Evolutionary conservation across 2,329 filamentous ascomycete species (phyloP).

Genomic region (Alternaria sp.): DNA sequence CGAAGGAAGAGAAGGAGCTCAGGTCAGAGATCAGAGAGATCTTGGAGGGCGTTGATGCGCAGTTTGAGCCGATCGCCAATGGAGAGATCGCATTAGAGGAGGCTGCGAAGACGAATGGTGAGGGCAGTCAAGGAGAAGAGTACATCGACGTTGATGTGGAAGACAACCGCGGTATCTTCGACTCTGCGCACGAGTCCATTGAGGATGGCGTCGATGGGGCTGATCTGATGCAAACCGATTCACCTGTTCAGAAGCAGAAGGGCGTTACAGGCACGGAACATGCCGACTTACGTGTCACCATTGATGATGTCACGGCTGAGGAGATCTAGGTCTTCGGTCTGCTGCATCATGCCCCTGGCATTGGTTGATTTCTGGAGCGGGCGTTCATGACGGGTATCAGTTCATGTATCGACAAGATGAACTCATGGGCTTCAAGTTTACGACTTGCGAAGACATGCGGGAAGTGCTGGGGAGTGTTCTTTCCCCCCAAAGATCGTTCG

Average conservation of each 20-base stretch:
- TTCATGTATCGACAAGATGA: neutral
- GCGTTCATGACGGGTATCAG: neutral
- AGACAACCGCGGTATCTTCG: neutral
- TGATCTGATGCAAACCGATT: neutral
- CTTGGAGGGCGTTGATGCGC: slow-evolving; percentile 29
- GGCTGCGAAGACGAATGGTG: neutral
- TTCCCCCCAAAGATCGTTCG: neutral
- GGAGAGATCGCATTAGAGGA: slow-evolving; percentile 22
- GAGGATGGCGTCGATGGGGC: neutral
- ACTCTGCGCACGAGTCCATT: neutral
- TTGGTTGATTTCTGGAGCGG: neutral
- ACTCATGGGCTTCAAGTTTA: neutral
- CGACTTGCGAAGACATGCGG: neutral
- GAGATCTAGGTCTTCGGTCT: neutral
- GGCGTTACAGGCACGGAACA: neutral
- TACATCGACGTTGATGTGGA: slow-evolving; percentile 7
- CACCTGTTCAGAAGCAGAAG: neutral
- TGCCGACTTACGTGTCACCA: neutral
- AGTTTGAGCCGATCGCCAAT: slow-evolving; percentile 35
- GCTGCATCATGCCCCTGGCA: neutral
- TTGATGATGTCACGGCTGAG: slow-evolving; percentile 12
- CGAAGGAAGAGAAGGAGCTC: slow-evolving; percentile 26
- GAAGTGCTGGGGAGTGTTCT: neutral
- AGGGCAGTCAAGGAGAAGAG: neutral
- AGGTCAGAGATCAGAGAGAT: slow-evolving; percentile 27